Conservation (phyloP, 2,329 filamentous ascomycete species). For the Aspergillus neoniger region DNA sequence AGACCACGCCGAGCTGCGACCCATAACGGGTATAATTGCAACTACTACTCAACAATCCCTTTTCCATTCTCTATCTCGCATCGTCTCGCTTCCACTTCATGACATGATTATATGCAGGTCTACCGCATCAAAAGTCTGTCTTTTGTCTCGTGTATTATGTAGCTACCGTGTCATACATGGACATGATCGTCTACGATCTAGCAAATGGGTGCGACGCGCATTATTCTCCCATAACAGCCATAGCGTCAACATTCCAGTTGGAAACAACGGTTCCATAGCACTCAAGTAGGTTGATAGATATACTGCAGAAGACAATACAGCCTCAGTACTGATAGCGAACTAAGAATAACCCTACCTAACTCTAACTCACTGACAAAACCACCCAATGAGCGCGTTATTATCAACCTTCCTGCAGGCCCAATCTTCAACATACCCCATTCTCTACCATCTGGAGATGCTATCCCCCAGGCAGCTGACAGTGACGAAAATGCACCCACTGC, state of each 20-base stretch:
- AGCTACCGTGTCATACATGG: too few species aligned
- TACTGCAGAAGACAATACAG: neutral
- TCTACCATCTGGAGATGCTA: neutral
- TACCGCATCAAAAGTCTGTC: too few species aligned
- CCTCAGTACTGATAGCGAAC: neutral
- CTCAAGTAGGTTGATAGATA: neutral
- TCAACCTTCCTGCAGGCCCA: slow-evolving; percentile 43
- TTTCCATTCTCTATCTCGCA: too few species aligned
- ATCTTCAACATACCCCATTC: slow-evolving; percentile 20
- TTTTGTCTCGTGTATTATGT: too few species aligned
- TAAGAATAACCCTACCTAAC: slow-evolving; percentile 26
- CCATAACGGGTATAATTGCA: too few species aligned
- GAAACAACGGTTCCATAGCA: neutral
- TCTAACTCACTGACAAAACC: neutral
- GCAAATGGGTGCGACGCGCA: neutral
- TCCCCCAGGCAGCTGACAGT: slow-evolving; percentile 1
- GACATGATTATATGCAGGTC: too few species aligned
- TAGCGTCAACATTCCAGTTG: neutral
- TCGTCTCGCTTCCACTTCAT: too few species aligned
- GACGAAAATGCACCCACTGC: neutral
- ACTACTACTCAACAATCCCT: too few species aligned
- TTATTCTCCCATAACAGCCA: neutral
- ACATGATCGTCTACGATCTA: neutral
- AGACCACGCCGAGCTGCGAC: too few species aligned
- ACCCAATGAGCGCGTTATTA: slow-evolving; percentile 32